phyloP scores from a whole-genome alignment of 176 grass and related monocot genomes.

The Cymbopogon citratus region DNA sequence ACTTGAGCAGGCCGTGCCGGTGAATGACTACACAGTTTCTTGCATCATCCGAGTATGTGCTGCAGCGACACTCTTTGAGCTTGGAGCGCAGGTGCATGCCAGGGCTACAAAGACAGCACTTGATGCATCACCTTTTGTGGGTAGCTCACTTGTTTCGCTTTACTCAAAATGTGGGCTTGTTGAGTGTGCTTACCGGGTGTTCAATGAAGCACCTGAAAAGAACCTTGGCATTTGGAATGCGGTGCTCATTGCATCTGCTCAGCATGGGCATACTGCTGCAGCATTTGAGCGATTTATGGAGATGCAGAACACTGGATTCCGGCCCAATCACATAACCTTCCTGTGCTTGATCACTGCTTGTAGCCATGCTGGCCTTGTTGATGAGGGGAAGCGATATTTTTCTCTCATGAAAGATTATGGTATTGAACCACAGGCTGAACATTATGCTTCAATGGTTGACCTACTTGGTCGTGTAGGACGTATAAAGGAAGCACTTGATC shows the following conservation, averaged over 20 bases:
- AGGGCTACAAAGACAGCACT: constrained; percentile 61
- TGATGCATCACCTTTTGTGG: constrained; percentile 66
- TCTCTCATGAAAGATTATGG: constrained; percentile 47
- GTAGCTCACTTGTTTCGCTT: constrained; percentile 67
- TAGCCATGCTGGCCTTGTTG: constrained; percentile 76
- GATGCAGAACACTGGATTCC: constrained; percentile 64
- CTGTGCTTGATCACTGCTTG: constrained; percentile 72
- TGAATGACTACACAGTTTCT: constrained; percentile 82
- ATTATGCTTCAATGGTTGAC: constrained; percentile 86
- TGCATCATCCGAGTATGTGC: constrained; percentile 66
- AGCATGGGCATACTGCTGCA: constrained; percentile 56
- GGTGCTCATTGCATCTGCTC: constrained; percentile 71
- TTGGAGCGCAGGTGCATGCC: constrained; percentile 69
- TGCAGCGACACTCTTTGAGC: constrained; percentile 54
- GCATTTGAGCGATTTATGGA: constrained; percentile 56
- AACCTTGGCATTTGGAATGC: constrained; percentile 88
- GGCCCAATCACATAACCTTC: constrained; percentile 78
- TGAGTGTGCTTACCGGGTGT: constrained; percentile 60
- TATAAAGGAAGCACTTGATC: constrained; percentile 61
- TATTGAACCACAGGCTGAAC: constrained; percentile 55
- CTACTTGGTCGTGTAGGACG: constrained; percentile 72
- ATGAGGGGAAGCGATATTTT: constrained; percentile 73
- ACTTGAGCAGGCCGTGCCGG: constrained; percentile 44
- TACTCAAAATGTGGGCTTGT: constrained; percentile 93
- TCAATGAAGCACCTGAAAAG: constrained; percentile 44